These are phyloP conservation scores for Medicago lupulina DNA, from an alignment of 306 rosid species.

Conservation along the genomic window DNA sequence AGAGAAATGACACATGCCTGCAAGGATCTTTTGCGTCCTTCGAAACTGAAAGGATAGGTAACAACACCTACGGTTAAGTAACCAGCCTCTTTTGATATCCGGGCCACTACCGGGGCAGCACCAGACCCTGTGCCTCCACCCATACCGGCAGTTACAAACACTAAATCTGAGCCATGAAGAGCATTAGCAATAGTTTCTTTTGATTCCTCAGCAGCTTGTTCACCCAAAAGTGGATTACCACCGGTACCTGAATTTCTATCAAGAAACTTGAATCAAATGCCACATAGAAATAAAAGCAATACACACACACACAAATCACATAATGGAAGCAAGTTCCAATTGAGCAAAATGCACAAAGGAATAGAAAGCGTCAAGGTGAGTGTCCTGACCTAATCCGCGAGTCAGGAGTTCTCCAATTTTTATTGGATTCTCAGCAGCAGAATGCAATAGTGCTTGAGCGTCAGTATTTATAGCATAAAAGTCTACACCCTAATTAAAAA, in stretches of 20 bases:
- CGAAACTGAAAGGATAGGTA: slow-evolving; percentile 90
- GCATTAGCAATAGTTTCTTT: slow-evolving; percentile 81
- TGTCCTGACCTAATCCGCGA: slow-evolving; percentile 88
- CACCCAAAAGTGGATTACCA: slow-evolving; percentile 93
- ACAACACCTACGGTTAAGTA: slow-evolving; percentile 95
- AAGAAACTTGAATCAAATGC: slow-evolving; percentile 48
- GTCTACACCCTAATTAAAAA: slow-evolving; percentile 76
- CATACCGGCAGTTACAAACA: slow-evolving; percentile 95
- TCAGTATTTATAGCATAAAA: slow-evolving; percentile 96
- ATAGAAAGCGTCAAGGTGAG: too few species aligned
- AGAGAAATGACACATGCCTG: slow-evolving; percentile 75
- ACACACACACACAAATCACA: slow-evolving; percentile 10
- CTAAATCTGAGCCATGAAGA: slow-evolving; percentile 92
- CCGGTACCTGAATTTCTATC: slow-evolving; percentile 89
- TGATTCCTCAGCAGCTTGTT: slow-evolving; percentile 97
- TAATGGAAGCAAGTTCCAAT: slow-evolving; percentile 16
- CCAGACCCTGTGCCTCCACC: slow-evolving; percentile 99
- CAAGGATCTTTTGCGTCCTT: slow-evolving; percentile 94
- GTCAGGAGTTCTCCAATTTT: slow-evolving; percentile 95
- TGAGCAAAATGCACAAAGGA: too few species aligned
- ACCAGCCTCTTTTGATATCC: slow-evolving; percentile 85
- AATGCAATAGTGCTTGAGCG: slow-evolving; percentile 83
- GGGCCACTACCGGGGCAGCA: slow-evolving; percentile 94
- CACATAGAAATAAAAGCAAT: background rate
- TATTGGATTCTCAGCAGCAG: slow-evolving; percentile 84